phyloP scores from a whole-genome alignment of 495 filamentous ascomycete genomes.

The Neurospora discreta region DNA sequence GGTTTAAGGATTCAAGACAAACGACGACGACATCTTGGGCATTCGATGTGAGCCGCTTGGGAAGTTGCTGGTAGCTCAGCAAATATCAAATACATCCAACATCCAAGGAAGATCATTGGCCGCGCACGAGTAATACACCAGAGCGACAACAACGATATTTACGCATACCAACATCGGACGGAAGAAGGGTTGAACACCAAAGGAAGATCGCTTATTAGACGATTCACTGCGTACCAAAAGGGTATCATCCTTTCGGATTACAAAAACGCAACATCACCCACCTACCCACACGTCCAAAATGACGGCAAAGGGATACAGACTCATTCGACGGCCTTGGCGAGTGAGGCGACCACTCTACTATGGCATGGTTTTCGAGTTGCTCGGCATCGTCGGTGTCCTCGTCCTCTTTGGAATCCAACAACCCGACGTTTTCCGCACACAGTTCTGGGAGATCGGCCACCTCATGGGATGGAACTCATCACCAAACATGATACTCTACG shows the following conservation, averaged over 20 bases:
- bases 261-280: neutral
- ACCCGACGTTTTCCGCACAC: slow-evolving; percentile 67
- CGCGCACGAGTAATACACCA: neutral
- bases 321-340: slow-evolving; percentile 50
- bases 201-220: neutral
- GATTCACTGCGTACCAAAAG: neutral
- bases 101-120: neutral
- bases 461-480: slow-evolving; percentile 76
- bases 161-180: neutral
- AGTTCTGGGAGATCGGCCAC: slow-evolving; percentile 70
- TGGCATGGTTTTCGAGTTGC: slow-evolving; percentile 60
- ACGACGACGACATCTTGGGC: neutral
- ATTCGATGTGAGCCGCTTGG: neutral
- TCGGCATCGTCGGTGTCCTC: slow-evolving; percentile 55
- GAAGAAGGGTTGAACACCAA: neutral
- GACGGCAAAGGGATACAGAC: slow-evolving; percentile 23
- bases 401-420: slow-evolving; percentile 74
- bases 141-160: neutral
- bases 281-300: slow-evolving; percentile 13
- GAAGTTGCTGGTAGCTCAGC: neutral
- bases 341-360: slow-evolving; percentile 49
- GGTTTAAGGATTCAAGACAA: neutral
- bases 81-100: neutral
- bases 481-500: slow-evolving; percentile 60
- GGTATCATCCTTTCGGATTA: neutral